Conservation (phyloP, 2,329 filamentous ascomycete genomes). For the Aureobasidium sp. region DNA sequence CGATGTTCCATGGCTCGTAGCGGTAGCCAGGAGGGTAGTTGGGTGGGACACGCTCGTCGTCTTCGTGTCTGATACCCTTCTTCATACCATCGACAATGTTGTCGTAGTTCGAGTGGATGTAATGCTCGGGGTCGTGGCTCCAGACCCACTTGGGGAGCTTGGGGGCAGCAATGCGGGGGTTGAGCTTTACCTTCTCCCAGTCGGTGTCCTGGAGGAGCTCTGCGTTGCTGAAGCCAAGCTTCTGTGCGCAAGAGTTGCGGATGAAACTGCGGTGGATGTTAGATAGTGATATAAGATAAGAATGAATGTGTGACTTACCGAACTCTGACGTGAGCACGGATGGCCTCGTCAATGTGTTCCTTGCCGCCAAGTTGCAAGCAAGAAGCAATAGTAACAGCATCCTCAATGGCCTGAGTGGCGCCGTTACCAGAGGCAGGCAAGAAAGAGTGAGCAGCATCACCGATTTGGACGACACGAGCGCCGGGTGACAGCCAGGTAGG, state of each 20-base stretch:
- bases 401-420: slow-evolving; percentile 43
- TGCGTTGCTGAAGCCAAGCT: slow-evolving; percentile 42
- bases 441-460: slow-evolving; percentile 41
- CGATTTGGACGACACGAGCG: slow-evolving; percentile 39
- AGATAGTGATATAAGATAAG: slow-evolving; percentile 1
- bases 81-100: slow-evolving; percentile 37
- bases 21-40: slow-evolving; percentile 37
- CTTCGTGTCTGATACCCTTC: slow-evolving; percentile 36
- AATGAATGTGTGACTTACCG: slow-evolving; percentile 26
- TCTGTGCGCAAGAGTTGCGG: slow-evolving; percentile 43
- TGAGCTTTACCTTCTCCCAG: slow-evolving; percentile 42
- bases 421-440: slow-evolving; percentile 41
- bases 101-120: slow-evolving; percentile 39
- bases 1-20: slow-evolving; percentile 37
- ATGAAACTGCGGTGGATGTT: slow-evolving; percentile 32
- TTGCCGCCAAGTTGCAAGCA: slow-evolving; percentile 41
- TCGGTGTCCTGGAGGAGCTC: slow-evolving; percentile 43
- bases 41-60: slow-evolving; percentile 35
- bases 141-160: slow-evolving; percentile 43
- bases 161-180: slow-evolving; percentile 38
- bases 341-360: slow-evolving; percentile 32
- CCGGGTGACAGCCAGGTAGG: slow-evolving; percentile 38
- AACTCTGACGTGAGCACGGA: slow-evolving; percentile 37
- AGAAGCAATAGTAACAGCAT: slow-evolving; percentile 39
- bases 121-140: slow-evolving; percentile 39